Evolutionary conservation across 257 asterid genomes (phyloP).

Genomic region (Leonotis leonurus): DNA sequence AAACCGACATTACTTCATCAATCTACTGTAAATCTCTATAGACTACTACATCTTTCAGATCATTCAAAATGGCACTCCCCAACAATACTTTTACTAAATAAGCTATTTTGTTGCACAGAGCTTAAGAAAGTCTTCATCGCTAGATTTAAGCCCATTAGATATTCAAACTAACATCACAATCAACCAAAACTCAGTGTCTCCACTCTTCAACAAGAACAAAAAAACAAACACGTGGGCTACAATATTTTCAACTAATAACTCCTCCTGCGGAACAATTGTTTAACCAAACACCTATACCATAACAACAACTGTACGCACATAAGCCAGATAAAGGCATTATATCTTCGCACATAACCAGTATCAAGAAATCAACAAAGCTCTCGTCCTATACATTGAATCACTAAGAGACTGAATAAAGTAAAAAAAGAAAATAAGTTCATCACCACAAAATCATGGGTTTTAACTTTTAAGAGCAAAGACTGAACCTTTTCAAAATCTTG

Average conservation of each 20-base stretch:
- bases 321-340: constrained; percentile 8
- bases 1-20: not conserved
- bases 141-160: not conserved
- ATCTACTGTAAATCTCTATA: not conserved
- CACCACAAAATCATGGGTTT: not conserved
- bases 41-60: not conserved
- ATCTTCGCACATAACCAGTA: constrained; percentile 23
- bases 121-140: not conserved
- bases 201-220: not conserved
- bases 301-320: not conserved
- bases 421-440: too few species aligned
- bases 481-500: constrained; percentile 65
- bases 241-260: not conserved
- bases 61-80: not conserved
- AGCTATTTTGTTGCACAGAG: not conserved
- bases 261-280: not conserved
- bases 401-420: not conserved
- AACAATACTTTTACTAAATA: not conserved
- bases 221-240: not conserved
- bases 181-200: not conserved
- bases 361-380: constrained; percentile 8
- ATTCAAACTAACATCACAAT: not conserved
- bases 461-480: not conserved
- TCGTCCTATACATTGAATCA: not conserved
- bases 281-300: not conserved